These are phyloP conservation scores for Microsporum ferrugineum DNA, from an alignment of 2,329 filamentous ascomycete species.

Conservation along the genomic window DNA sequence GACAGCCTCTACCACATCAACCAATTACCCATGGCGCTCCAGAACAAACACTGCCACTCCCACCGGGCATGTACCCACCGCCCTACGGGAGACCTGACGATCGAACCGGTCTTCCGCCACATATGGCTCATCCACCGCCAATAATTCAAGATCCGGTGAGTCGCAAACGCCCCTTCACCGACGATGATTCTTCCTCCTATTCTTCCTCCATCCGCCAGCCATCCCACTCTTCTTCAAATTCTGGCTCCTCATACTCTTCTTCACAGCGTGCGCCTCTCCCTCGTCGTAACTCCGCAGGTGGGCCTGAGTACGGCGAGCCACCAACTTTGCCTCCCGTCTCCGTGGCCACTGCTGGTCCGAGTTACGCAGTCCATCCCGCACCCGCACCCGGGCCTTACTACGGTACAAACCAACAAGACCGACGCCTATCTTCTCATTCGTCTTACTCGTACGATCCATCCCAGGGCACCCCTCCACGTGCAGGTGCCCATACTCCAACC, in stretches of 20 bases:
- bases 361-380: conserved; percentile 30
- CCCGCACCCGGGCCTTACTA: conserved; percentile 29
- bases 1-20: conserved; percentile 30
- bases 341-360: conserved; percentile 32
- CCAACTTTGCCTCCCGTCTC: conserved; percentile 38
- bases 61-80: conserved; percentile 30
- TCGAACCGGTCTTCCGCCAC: conserved; percentile 20
- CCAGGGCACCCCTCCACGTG: conserved; percentile 30
- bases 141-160: conserved; percentile 38
- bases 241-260: conserved; percentile 23
- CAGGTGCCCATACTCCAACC: conserved; percentile 21
- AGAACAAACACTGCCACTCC: conserved; percentile 30
- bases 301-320: conserved; percentile 38
- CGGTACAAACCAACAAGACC: conserved; percentile 27
- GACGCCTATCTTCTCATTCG: conserved; percentile 36
- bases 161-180: conserved; percentile 20
- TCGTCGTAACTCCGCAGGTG: conserved; percentile 35
- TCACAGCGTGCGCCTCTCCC: conserved; percentile 28
- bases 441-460: conserved; percentile 33
- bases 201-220: conserved; percentile 12
- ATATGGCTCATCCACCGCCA: conserved; percentile 25
- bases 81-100: conserved; percentile 26
- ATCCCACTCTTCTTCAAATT: conserved; percentile 17
- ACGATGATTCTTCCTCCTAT: conserved; percentile 12
- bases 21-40: conserved; percentile 15